Evolutionary conservation across 176 grass and related monocot genomes (phyloP), one percentile per base, ranked within the genome.

Genomic region (Saccharum spontaneum): DNA sequence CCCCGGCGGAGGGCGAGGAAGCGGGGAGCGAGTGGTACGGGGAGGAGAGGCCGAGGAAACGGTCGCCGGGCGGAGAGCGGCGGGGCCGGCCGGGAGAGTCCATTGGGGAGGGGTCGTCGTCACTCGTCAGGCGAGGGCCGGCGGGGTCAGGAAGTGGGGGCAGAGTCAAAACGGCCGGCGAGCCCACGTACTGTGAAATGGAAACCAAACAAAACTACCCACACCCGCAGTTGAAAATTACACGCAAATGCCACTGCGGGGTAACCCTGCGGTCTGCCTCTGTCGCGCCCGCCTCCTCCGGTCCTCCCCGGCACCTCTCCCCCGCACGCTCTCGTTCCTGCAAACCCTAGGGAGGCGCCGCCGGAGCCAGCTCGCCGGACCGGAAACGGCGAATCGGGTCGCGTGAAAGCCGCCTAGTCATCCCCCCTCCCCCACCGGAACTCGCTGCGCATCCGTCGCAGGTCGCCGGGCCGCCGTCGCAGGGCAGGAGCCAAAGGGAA

Each of bases 31-130:
- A 61, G 4, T 26, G 48, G 24, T 48, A 61, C 23, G 86, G 86
- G 2, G 86, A 82, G 8, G 78, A 82, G 37, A 87, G 46, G 17
- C 86, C 79, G 62, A 82, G 62, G 62, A 87, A 87, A 48, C 79
- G 79, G 24, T 87, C 79, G 71, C 70, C 46, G 12, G 78, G 70
- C 79, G 79, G 86, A 39, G 85, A 82, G 71, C 78, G 70, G 23
- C 71, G 85, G 15, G 78, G 61, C 18, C 61, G 79, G 61, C 61
- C 36, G 86, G 40, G 52, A 57, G 75, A 15, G 40, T 82, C 86
- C 86, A 82, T 82, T 17, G 46, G 36, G 36, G 20, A 4, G 11
- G 10, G 28, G 13, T 24, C 4, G 11, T 18, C 63, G 13, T 24
- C 4, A 77, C 3, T 33, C 60, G 49, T 39, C 60, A 78, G 85